Conservation (phyloP, 1,284 basidiomycete genomes). For the Apiotrichum sp. region DNA sequence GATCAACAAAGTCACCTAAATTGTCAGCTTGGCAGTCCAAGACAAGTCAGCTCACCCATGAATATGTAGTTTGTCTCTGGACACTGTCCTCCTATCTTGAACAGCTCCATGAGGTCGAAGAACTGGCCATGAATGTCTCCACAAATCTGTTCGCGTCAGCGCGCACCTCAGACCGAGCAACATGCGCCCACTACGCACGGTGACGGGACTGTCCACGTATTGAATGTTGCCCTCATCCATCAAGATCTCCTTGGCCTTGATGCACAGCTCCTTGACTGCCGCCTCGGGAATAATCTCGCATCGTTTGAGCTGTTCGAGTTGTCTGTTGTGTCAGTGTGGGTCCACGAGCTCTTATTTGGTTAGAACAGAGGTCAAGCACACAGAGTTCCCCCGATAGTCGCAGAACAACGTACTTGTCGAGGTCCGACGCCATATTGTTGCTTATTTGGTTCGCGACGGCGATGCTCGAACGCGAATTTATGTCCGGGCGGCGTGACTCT, state of each 20-base stretch:
- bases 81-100: constrained; percentile 90
- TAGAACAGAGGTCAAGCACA: not conserved
- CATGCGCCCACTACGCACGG: constrained; percentile 55
- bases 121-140: constrained; percentile 99
- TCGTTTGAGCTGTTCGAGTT: constrained; percentile 80
- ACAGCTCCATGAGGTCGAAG: constrained; percentile 94
- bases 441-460: not conserved
- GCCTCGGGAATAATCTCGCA: constrained; percentile 91
- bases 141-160: constrained; percentile 69
- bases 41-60: constrained; percentile 68
- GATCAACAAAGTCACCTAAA: constrained; percentile 84
- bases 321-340: constrained; percentile 36
- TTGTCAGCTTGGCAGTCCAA: constrained; percentile 2
- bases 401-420: constrained; percentile 31
- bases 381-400: not conserved
- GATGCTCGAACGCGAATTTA: no score
- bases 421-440: constrained; percentile 33
- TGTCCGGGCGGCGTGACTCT: no score
- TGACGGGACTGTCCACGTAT: constrained; percentile 91
- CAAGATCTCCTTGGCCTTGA: constrained; percentile 90
- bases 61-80: constrained; percentile 97
- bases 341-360: no score
- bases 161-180: not conserved
- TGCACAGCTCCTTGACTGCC: constrained; percentile 84
- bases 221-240: constrained; percentile 98